A percentile compares a stretch with the other conserved stretches of the same genome.
These are phyloP conservation scores for Fusarium austroafricanum DNA, from an alignment of 2,329 filamentous ascomycete genomes.

Conservation along the genomic window DNA sequence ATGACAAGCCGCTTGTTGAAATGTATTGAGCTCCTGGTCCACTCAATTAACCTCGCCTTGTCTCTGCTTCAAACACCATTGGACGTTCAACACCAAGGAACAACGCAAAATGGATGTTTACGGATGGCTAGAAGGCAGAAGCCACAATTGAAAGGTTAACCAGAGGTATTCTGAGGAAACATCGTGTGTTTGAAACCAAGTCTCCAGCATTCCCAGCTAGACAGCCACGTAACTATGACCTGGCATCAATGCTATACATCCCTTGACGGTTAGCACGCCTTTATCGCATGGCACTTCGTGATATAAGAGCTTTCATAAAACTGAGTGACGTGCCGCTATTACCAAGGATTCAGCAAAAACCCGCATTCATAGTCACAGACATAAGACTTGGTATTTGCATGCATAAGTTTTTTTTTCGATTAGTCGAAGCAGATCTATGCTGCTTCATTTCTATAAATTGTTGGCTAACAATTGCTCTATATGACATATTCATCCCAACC, in stretches of 20 bases:
- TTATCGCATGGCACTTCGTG: not conserved
- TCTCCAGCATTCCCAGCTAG: slow-evolving; percentile 14
- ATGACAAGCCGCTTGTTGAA: slow-evolving; percentile 6
- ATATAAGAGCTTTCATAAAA: not conserved
- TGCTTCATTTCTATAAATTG: slow-evolving; percentile 36
- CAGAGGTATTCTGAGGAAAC: slow-evolving; percentile 27
- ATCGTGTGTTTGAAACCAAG: slow-evolving; percentile 13
- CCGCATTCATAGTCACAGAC: not conserved
- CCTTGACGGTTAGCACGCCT: slow-evolving; percentile 2
- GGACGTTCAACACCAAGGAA: not conserved
- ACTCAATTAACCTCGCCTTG: slow-evolving; percentile 23
- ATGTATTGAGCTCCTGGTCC: slow-evolving; percentile 28
- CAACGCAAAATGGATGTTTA: not conserved
- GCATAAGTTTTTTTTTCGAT: slow-evolving; percentile 33
- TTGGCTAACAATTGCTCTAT: slow-evolving; percentile 39
- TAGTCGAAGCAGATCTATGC: slow-evolving; percentile 35
- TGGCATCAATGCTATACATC: not conserved
- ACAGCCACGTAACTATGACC: not conserved
- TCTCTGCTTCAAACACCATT: slow-evolving; percentile 34
- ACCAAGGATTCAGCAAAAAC: not conserved
- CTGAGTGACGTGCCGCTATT: not conserved
- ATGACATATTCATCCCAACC: slow-evolving; percentile 31
- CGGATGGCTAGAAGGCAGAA: not conserved
- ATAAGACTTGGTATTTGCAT: not conserved
- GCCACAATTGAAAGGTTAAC: not conserved